A percentile compares a stretch with the other conserved stretches of the same genome.
phyloP scores from a whole-genome alignment of 495 filamentous ascomycete genomes.

The Tuber brumale region DNA sequence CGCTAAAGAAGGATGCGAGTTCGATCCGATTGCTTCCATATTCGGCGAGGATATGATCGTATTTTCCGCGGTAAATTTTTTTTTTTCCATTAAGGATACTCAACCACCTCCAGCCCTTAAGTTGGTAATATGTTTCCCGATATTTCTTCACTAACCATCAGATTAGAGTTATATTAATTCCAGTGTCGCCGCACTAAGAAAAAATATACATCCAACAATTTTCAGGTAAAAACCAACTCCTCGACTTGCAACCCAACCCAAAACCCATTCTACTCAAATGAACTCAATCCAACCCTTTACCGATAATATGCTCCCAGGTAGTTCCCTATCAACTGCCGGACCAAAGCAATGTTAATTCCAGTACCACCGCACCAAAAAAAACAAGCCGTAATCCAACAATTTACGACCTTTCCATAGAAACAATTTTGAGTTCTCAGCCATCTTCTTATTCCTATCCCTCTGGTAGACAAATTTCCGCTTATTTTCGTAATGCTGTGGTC shows the following conservation, averaged over 20 bases:
- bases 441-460: no score
- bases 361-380: no score
- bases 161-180: neutral
- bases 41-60: neutral
- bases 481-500: neutral
- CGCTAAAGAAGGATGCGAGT: neutral
- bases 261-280: neutral
- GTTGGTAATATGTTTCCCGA: neutral
- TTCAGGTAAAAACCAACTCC: neutral
- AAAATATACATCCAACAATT: neutral
- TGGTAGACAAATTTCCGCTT: neutral
- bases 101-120: no score
- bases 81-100: neutral
- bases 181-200: neutral
- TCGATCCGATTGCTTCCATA: neutral
- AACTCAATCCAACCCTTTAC: no score
- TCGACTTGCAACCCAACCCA: neutral
- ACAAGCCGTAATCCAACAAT: no score
- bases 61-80: neutral
- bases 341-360: no score
- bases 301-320: no score
- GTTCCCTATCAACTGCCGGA: no score
- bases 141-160: neutral
- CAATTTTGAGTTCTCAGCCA: no score
- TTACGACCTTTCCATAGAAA: no score